A percentile compares a stretch with the other conserved stretches of the same genome.
These are phyloP conservation scores for Dactylellina parvicollis DNA, from an alignment of 2,329 filamentous ascomycete genomes.

Conservation along the genomic window DNA sequence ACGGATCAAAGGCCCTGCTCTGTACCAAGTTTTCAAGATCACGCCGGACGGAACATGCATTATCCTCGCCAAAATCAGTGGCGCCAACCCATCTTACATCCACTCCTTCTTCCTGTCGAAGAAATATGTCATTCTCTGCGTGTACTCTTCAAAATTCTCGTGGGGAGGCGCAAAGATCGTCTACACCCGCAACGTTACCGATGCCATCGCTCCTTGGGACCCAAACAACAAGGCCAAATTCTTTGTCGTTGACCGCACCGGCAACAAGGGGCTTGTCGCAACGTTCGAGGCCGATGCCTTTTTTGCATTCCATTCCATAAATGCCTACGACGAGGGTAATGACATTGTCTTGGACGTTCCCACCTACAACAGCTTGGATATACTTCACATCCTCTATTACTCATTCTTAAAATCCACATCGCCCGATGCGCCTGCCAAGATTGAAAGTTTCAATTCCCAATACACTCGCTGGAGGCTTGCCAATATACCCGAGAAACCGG, in stretches of 20 bases:
- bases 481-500: constrained; percentile 51
- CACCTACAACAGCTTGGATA: constrained; percentile 71
- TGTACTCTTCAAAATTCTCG: constrained; percentile 73
- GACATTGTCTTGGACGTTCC: constrained; percentile 74
- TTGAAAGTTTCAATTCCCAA: constrained; percentile 62
- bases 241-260: constrained; percentile 76
- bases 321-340: constrained; percentile 74
- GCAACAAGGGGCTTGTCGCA: constrained; percentile 72
- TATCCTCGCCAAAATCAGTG: constrained; percentile 74
- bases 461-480: constrained; percentile 56
- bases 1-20: constrained; percentile 66
- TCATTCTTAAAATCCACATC: constrained; percentile 71
- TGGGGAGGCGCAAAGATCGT: constrained; percentile 70
- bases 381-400: constrained; percentile 76
- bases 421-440: constrained; percentile 63
- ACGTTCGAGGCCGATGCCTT: constrained; percentile 74
- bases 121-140: constrained; percentile 76
- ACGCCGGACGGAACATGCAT: constrained; percentile 72
- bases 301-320: constrained; percentile 83
- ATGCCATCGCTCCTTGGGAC: constrained; percentile 74
- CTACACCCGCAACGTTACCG: constrained; percentile 74
- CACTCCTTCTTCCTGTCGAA: constrained; percentile 81
- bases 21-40: constrained; percentile 75
- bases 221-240: constrained; percentile 69
- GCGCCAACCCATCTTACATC: constrained; percentile 74